Evolutionary conservation across 2,329 filamentous ascomycete genomes (phyloP), one percentile per base, ranked within the genome.

Genomic region (Fusarium globosum): DNA sequence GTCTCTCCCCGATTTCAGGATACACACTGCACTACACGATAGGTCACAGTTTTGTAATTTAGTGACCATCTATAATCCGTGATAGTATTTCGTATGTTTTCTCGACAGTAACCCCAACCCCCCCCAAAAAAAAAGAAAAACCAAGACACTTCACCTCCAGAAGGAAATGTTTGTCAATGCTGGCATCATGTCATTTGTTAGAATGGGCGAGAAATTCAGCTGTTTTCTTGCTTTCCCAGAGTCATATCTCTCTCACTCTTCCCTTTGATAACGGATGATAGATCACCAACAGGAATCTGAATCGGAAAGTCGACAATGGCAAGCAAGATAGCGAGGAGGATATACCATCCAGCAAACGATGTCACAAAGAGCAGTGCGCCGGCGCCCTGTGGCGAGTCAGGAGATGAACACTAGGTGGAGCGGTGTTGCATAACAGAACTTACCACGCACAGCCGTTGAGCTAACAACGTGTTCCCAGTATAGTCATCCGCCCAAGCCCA

Each of bases 391-490:
- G 4, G 11, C 1, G 3, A 13, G 23, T 14, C 14, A 6, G 7
- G 4, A 26, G n/a, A 6, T 26, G 9, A 4, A 13, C 4, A 7
- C 6, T 15, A 6, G 21, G 1, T 18, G 15, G 11, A 5, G 6
- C 1, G 1, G 10, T 5, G 15, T 18, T 43, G 11, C 1, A 9
- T 6, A 7, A 42, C 1, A 26, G 4, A 26, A 26, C 42, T 0
- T 26, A 45, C 42, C 42, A 45, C 23, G 7, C 42, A 26, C 4
- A 45, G 11, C 4, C 42, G 16, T 6, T 45, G 42, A 9, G 42
- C 42, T 11, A 45, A 20, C 11, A 45, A 45, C 3, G 23, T 45
- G 16, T 45, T 45, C 4, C 16, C 42, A 14, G 23, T 26, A 20
- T 45, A 45, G 42, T 45, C 42, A 4, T 45, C 42, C 11, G 42